Percentiles rank a stretch among this genome's conserved stretches.
These are phyloP conservation scores for Omphalotus guepiniiformis DNA, from an alignment of 768 basidiomycete species.

Conservation along the genomic window DNA sequence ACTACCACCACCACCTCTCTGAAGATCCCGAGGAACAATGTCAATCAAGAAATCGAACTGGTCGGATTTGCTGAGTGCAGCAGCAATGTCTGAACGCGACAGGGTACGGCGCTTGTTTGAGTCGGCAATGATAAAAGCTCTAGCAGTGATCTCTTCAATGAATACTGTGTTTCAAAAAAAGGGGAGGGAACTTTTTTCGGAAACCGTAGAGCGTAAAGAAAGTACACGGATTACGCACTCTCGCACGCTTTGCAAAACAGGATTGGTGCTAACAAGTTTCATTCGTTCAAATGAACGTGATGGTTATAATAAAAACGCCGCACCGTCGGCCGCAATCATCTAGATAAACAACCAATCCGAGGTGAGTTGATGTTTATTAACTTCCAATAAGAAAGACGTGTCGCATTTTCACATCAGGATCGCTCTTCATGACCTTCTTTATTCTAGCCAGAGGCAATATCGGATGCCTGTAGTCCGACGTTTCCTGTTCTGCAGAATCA, in stretches of 20 bases:
- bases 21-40: conserved; percentile 86
- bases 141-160: conserved; percentile 93
- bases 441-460: conserved; percentile 91
- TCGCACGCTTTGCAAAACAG: conserved; percentile 98
- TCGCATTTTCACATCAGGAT: conserved; percentile 92
- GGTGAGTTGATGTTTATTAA: conserved; percentile 5
- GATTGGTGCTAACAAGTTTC: conserved; percentile 66
- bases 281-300: background rate
- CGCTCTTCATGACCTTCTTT: conserved; percentile 99
- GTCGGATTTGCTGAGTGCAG: conserved; percentile 88
- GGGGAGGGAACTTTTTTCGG: background rate
- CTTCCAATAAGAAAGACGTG: conserved; percentile 9
- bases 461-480: conserved; percentile 83
- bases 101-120: conserved; percentile 95
- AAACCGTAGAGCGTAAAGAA: conserved; percentile 1
- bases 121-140: conserved; percentile 94
- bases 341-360: conserved; percentile 22
- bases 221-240: conserved; percentile 51
- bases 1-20: conserved; percentile 27
- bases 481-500: conserved; percentile 82
- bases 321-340: conserved; percentile 99
- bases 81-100: conserved; percentile 89
- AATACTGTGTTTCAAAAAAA: conserved; percentile 56
- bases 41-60: conserved; percentile 98
- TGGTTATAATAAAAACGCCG: conserved; percentile 15